phyloP scores from a whole-genome alignment of 257 asterid species.

The Capsicum baccatum region DNA sequence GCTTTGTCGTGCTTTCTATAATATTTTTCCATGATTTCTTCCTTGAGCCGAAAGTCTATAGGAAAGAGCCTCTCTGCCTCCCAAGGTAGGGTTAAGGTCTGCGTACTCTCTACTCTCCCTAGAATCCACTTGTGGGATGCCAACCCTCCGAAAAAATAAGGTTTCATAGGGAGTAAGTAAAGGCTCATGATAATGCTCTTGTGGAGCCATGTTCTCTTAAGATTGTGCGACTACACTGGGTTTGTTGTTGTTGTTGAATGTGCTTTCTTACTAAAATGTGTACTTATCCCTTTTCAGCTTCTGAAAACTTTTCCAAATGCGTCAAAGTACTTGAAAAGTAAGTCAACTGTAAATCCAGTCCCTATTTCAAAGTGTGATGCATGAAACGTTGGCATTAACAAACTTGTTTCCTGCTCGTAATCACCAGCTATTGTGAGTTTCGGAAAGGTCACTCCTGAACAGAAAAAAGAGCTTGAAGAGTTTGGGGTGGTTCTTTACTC shows the following conservation, averaged over 20 bases:
- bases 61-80: too few species aligned
- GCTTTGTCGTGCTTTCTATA: too few species aligned
- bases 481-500: conserved; percentile 35
- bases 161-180: too few species aligned
- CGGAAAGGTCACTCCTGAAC: conserved; percentile 71
- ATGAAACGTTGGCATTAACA: conserved; percentile 12
- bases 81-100: too few species aligned
- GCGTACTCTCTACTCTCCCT: too few species aligned
- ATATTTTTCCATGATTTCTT: too few species aligned
- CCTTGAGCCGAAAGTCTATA: too few species aligned
- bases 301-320: conserved; percentile 78
- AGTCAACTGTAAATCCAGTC: conserved; percentile 37
- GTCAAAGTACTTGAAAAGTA: conserved; percentile 72
- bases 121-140: too few species aligned
- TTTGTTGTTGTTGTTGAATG: not conserved
- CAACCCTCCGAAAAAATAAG: too few species aligned
- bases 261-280: conserved; percentile 36
- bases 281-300: conserved; percentile 62
- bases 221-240: too few species aligned
- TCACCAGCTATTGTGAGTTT: conserved; percentile 84
- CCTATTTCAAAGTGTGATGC: not conserved
- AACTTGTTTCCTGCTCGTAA: not conserved
- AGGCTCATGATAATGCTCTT: too few species aligned
- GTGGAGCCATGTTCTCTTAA: too few species aligned
- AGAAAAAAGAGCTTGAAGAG: conserved; percentile 71